Percentiles rank a stretch among this genome's conserved stretches.
Evolutionary conservation across 768 basidiomycete genomes (phyloP).

Genomic region (Mycena belliarum): DNA sequence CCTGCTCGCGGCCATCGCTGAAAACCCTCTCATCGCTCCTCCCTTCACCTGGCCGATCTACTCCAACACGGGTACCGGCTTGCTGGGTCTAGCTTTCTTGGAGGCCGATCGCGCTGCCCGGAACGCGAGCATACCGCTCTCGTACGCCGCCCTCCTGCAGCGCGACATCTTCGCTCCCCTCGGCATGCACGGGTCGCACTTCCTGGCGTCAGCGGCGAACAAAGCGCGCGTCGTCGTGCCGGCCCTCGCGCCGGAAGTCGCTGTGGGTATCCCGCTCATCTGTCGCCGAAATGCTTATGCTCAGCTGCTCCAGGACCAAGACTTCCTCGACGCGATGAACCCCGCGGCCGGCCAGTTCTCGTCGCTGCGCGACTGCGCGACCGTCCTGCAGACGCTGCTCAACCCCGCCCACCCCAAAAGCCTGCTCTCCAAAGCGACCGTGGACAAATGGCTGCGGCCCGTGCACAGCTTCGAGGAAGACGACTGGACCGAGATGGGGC

Average conservation of each 20-base stretch:
- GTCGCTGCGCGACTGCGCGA: conserved; percentile 37
- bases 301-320: conserved; percentile 32
- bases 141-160: conserved; percentile 35
- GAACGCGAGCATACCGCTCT: conserved; percentile 12
- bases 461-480: conserved; percentile 34
- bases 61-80: conserved; percentile 40
- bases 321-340: conserved; percentile 40
- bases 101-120: conserved; percentile 28
- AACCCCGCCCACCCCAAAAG: conserved; percentile 28
- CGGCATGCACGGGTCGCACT: conserved; percentile 34
- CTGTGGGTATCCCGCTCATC: conserved; percentile 26
- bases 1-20: conserved; percentile 28
- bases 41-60: conserved; percentile 36
- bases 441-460: conserved; percentile 32
- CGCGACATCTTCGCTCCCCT: conserved; percentile 41
- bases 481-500: conserved; percentile 28
- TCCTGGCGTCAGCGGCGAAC: conserved; percentile 31
- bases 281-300: neutral
- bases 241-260: conserved; percentile 29
- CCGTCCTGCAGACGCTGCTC: conserved; percentile 35
- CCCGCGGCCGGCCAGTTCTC: conserved; percentile 42
- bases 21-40: conserved; percentile 31
- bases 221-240: conserved; percentile 31
- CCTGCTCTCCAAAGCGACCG: conserved; percentile 23
- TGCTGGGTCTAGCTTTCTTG: conserved; percentile 38